Evolutionary conservation across 306 rosid species (phyloP).

Genomic region (Prunus mira): DNA sequence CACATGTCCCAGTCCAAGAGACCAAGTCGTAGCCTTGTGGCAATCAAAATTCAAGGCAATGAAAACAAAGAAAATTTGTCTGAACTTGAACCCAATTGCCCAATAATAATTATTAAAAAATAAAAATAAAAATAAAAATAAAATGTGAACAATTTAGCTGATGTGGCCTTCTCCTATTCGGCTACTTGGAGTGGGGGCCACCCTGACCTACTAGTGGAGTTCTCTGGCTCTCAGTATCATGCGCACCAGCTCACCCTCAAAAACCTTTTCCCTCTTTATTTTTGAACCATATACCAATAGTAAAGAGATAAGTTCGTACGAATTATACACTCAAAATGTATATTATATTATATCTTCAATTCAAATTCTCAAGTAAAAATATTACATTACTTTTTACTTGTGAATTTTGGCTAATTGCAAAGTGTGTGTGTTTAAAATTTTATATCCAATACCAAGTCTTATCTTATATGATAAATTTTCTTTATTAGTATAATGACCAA

Average conservation of each 20-base stretch:
- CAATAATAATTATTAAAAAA: background rate
- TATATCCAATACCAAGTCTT: too few relatives aligned
- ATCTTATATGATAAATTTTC: too few relatives aligned
- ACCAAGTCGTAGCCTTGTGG: too few relatives aligned
- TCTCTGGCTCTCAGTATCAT: conserved; percentile 36
- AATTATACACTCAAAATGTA: background rate
- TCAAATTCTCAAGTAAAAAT: background rate
- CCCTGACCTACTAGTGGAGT: conserved; percentile 31
- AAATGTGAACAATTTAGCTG: background rate
- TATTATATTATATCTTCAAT: background rate
- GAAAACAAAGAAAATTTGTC: background rate
- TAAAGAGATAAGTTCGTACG: background rate
- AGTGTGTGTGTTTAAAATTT: too few relatives aligned
- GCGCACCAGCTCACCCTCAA: conserved; percentile 76
- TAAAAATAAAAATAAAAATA: background rate
- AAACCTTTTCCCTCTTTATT: background rate
- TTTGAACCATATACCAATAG: background rate
- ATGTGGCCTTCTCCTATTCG: background rate
- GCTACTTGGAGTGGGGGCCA: conserved; percentile 19
- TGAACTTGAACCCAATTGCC: background rate
- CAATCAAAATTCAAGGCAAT: background rate
- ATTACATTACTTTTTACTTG: too few relatives aligned
- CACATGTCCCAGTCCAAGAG: conserved; percentile 28
- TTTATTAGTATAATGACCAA: too few relatives aligned
- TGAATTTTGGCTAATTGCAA: too few relatives aligned